Evolutionary conservation across 495 filamentous ascomycete genomes (phyloP), one percentile per base, ranked within the genome.

Genomic region (Daldinia concentrica): DNA sequence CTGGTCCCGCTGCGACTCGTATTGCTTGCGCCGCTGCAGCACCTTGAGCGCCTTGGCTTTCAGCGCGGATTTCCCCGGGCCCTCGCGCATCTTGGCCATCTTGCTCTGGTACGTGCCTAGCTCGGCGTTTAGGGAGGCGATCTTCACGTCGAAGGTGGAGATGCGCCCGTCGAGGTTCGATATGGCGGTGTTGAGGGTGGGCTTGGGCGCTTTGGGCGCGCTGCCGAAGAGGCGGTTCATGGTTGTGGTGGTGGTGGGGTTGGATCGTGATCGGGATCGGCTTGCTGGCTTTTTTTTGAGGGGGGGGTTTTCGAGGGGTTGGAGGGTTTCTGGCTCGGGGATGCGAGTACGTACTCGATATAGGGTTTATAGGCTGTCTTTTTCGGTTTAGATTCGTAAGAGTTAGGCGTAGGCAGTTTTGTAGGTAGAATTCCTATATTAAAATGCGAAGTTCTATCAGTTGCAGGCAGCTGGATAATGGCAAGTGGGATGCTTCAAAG

Each of bases 141-240:
- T 92, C 79, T 98, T 97, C 56, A 98, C 93, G 81, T 99, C 96
- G 83, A 98, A 90, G 68, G 90, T 91, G 68, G 93, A 88, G 75
- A 98, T 89, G 68, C 94, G 92, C 54, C 86, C 87, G 81, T 99
- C 95, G 82, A 98, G 90, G 86, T 92, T 96, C 74, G 85, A 79
- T 72, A 99, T 98, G 66, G 96, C 95, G 57, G 86, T 84, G 80
- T 89, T 88, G 41, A 99, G 92, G 54, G 92, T 97, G 3, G 95
- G 92, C 83, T 98, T 98, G 51, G 96, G 96, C 62, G 89, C 90
- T 62, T 92, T 90, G 82, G 86, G 93, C 81, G 93, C 95, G 69
- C 75, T 86, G 68, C 95, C 95, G 78, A 99, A 98, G 74, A 99
- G 87, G 73, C 95, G 93, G 81, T 99, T 99, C 95, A 99, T 99